Conservation (phyloP, 2,329 filamentous ascomycete species). For the Nothophaeocryptopus gaeumannii region DNA sequence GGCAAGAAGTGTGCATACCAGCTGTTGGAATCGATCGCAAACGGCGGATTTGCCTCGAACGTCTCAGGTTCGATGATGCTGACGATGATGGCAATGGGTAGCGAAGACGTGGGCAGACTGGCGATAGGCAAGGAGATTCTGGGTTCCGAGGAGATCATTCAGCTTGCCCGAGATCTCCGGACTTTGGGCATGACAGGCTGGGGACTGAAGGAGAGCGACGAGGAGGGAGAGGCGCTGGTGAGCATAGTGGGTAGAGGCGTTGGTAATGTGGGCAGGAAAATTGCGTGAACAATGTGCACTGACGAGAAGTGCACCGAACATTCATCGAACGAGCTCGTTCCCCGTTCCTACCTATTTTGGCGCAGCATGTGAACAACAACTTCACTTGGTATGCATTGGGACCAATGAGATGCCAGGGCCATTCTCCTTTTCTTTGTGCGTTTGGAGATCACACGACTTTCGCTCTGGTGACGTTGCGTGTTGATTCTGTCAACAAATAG, state of each 20-base stretch:
- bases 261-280: conserved; percentile 91
- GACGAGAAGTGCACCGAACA: background rate
- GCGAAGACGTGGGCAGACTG: conserved; percentile 87
- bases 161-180: conserved; percentile 77
- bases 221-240: conserved; percentile 69
- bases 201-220: conserved; percentile 73
- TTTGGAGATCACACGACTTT: no score
- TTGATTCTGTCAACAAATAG: no score
- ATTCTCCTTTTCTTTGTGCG: no score
- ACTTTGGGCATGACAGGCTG: conserved; percentile 88
- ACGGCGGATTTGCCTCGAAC: conserved; percentile 76
- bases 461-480: no score
- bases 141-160: conserved; percentile 74
- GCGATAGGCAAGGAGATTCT: conserved; percentile 78
- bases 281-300: conserved; percentile 47
- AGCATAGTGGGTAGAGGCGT: conserved; percentile 91
- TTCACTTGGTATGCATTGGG: no score
- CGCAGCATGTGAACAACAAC: no score
- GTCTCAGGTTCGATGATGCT: conserved; percentile 72
- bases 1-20: conserved; percentile 86
- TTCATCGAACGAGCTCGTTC: no score
- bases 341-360: background rate
- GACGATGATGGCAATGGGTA: conserved; percentile 95
- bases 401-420: no score
- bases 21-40: conserved; percentile 75